A percentile compares a stretch with the other conserved stretches of the same genome.
phyloP scores from a whole-genome alignment of 2,329 filamentous ascomycete genomes.

The Neonectria punicea region DNA sequence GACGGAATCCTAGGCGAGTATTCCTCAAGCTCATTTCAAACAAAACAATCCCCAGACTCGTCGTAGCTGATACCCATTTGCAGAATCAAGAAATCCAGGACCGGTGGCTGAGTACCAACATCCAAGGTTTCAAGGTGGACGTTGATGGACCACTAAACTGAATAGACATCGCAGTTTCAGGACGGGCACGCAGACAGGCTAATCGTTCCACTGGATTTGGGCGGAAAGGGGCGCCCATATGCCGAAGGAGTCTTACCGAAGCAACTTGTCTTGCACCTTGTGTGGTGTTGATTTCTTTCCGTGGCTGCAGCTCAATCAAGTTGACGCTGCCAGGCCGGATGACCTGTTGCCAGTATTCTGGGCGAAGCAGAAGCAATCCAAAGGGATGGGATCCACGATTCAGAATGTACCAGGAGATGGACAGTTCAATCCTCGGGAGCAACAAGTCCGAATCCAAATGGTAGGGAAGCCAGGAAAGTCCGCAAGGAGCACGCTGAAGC shows the following conservation, averaged over 20 bases:
- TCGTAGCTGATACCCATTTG: slow-evolving; percentile 1
- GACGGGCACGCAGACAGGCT: neutral
- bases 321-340: slow-evolving; percentile 5
- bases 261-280: slow-evolving; percentile 1
- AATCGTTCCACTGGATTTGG: slow-evolving; percentile 1
- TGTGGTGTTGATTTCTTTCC: slow-evolving; percentile 5
- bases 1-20: neutral
- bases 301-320: slow-evolving; percentile 11
- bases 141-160: slow-evolving; percentile 5
- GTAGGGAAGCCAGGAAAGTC: slow-evolving; percentile 5
- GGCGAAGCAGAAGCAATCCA: slow-evolving; percentile 22
- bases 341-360: slow-evolving; percentile 15
- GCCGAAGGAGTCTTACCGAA: slow-evolving; percentile 12
- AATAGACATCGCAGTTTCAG: neutral
- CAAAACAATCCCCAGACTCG: neutral
- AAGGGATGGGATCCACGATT: slow-evolving; percentile 18
- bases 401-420: slow-evolving; percentile 21
- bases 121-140: neutral
- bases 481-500: slow-evolving; percentile 9
- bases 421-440: slow-evolving; percentile 32
- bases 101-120: neutral
- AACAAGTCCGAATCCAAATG: slow-evolving; percentile 24
- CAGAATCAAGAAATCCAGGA: neutral
- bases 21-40: slow-evolving; percentile 5
- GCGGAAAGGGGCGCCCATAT: neutral